Conservation (phyloP, 2,329 filamentous ascomycete genomes). For the Cladophialophora chaetospira region DNA sequence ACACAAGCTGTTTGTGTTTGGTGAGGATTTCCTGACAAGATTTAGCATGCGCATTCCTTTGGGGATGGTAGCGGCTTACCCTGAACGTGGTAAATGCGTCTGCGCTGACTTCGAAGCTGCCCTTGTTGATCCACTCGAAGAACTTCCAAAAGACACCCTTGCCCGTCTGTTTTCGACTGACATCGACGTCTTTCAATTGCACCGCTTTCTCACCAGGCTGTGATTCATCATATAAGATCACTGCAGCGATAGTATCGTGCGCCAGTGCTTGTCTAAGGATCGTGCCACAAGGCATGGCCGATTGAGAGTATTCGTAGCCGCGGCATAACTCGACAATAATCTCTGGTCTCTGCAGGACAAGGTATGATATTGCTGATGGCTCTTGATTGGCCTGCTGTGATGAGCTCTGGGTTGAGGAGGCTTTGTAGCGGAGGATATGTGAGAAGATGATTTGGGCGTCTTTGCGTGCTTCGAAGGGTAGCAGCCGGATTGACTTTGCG, state of each 20-base stretch:
- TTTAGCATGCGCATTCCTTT: background rate
- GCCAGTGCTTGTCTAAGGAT: conserved; percentile 88
- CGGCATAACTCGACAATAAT: conserved; percentile 85
- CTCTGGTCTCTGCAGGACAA: conserved; percentile 82
- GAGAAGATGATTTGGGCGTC: conserved; percentile 95
- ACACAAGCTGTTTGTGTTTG: conserved; percentile 87
- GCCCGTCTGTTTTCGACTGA: conserved; percentile 72
- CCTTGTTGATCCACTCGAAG: conserved; percentile 95
- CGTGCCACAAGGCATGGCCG: conserved; percentile 85
- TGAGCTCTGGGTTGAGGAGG: conserved; percentile 62
- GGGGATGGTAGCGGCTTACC: conserved; percentile 53
- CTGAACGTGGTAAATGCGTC: conserved; percentile 98
- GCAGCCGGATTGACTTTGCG: conserved; percentile 75
- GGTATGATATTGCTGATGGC: conserved; percentile 82
- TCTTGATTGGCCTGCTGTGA: conserved; percentile 57
- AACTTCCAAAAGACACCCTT: conserved; percentile 94
- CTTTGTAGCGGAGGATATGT: conserved; percentile 88
- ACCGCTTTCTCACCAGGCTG: conserved; percentile 72
- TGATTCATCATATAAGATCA: conserved; percentile 91
- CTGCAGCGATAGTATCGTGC: conserved; percentile 83
- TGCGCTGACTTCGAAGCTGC: conserved; percentile 92
- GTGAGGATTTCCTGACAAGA: conserved; percentile 82
- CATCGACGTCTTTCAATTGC: conserved; percentile 75
- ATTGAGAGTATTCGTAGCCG: conserved; percentile 87
- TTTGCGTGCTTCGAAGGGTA: conserved; percentile 95